Base-by-base conservation (phyloP, 768 basidiomycete species). In the Cyclocybe cylindracea region DNA sequence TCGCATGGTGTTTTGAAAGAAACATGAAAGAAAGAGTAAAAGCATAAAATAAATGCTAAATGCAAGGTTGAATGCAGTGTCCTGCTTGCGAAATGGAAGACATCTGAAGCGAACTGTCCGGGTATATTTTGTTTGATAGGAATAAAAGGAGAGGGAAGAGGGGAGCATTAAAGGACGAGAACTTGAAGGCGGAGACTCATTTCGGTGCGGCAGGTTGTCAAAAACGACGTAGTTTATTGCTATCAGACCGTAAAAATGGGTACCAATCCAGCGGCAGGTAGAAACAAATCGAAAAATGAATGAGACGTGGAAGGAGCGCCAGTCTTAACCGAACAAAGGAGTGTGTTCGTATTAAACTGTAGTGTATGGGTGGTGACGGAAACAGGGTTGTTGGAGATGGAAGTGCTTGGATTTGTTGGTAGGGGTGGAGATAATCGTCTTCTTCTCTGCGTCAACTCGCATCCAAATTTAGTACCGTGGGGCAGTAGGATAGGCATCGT, bases 401-500 rank as follows among this genome's bases (percentile, higher is more conserved):
- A 50, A 56, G 51, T 59, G 56, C 56, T 44, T 50, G 50, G 46
- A 32, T n/a, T 11, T 18, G 42, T 16, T 35, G 43, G 46, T 41
- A 44, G 33, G 39, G 37, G 39, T 38, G 50, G 46, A 45, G 53
- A 39, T 51, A 40, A 24, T 24, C 24, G 24, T 24, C 24, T 24
- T 24, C 24, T 24, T 24, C 24, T 24, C 24, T 24, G 24, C 24
- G 24, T 24, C 24, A 24, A 24, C 24, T 24, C 24, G 24, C 24
- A 24, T 24, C 24, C 10, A 35, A 48, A 31, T 46, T 33, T 18
- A 36, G 31, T 11, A 44, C 44, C 37, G 46, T 56, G 29, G n/a
- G 33, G 37, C 66, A 70, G 59, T 74, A 73, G 19, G 66, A n/a
- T 69, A 59, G 16, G 62, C 58, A 35, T 70, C 72, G 51, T 77